Percentiles rank a stretch among this genome's conserved stretches.
These are phyloP conservation scores for Vitis hybrid DNA, from an alignment of 177 flowering plant species.

Conservation along the genomic window DNA sequence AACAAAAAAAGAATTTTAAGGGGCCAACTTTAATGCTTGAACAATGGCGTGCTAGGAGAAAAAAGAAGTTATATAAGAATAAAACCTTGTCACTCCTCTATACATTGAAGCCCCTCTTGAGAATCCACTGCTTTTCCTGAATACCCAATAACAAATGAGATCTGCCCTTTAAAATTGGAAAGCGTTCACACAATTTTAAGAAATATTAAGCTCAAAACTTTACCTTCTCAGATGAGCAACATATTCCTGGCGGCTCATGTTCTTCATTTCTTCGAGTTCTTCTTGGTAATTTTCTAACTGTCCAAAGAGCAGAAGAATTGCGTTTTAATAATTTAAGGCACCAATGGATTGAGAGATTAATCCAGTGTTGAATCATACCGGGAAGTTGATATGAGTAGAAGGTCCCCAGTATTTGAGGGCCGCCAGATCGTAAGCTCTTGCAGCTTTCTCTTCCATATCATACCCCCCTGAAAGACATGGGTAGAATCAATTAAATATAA, in stretches of 20 bases:
- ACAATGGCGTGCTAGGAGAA: neutral
- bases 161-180: neutral
- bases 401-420: conserved; percentile 97
- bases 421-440: conserved; percentile 94
- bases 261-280: conserved; percentile 88
- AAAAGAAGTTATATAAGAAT: neutral
- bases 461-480: conserved; percentile 61
- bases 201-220: neutral
- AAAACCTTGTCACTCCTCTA: conserved; percentile 93
- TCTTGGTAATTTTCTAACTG: conserved; percentile 67
- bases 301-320: conserved; percentile 1
- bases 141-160: conserved; percentile 6
- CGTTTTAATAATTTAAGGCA: conserved; percentile 7
- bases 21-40: neutral
- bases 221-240: conserved; percentile 96
- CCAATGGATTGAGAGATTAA: neutral
- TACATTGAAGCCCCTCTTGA: conserved; percentile 97
- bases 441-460: conserved; percentile 98
- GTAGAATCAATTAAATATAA: neutral
- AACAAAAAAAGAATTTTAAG: neutral
- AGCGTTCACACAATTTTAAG: neutral
- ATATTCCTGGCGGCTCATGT: conserved; percentile 91
- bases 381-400: conserved; percentile 82
- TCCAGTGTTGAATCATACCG: conserved; percentile 36
- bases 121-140: conserved; percentile 95